A percentile compares a stretch with the other conserved stretches of the same genome.
Conservation (phyloP, 495 filamentous ascomycete species). For the Penicillium canariense region DNA sequence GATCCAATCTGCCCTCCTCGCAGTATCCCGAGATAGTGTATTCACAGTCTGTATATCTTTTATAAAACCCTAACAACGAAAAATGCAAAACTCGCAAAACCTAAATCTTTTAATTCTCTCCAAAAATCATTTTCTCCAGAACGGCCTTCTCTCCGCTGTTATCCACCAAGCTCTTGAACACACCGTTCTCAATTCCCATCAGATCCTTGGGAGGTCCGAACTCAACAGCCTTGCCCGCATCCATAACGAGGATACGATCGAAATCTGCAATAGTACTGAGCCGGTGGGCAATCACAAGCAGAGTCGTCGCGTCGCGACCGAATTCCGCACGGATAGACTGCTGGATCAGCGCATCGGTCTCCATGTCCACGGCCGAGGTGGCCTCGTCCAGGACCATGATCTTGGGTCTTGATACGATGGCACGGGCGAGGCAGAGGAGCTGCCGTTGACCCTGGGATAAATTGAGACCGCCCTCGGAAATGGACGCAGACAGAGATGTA, state of each 20-base stretch:
- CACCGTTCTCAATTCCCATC: constrained; percentile 52
- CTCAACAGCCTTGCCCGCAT: constrained; percentile 71
- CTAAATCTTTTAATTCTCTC: not conserved
- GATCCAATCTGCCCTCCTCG: not conserved
- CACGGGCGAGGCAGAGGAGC: constrained; percentile 82
- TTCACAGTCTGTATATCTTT: constrained; percentile 10
- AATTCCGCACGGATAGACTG: constrained; percentile 79
- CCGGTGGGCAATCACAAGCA: constrained; percentile 87
- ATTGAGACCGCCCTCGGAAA: constrained; percentile 75
- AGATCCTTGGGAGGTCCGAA: constrained; percentile 69
- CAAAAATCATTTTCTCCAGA: constrained; percentile 53
- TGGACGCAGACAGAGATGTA: constrained; percentile 54
- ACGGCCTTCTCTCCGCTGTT: constrained; percentile 69
- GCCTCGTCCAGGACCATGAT: constrained; percentile 92
- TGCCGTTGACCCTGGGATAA: constrained; percentile 87
- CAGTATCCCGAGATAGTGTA: not conserved
- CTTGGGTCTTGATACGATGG: constrained; percentile 74
- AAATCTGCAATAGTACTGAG: constrained; percentile 85
- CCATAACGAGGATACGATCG: constrained; percentile 79
- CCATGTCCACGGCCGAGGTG: constrained; percentile 85
- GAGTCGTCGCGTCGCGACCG: constrained; percentile 59
- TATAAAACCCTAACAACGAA: constrained; percentile 5
- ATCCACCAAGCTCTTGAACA: constrained; percentile 72
- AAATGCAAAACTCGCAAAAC: not conserved
- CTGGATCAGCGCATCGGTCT: constrained; percentile 80